phyloP scores from a whole-genome alignment of 371 early-diverging fungal genomes.

The Ordospora colligata region DNA sequence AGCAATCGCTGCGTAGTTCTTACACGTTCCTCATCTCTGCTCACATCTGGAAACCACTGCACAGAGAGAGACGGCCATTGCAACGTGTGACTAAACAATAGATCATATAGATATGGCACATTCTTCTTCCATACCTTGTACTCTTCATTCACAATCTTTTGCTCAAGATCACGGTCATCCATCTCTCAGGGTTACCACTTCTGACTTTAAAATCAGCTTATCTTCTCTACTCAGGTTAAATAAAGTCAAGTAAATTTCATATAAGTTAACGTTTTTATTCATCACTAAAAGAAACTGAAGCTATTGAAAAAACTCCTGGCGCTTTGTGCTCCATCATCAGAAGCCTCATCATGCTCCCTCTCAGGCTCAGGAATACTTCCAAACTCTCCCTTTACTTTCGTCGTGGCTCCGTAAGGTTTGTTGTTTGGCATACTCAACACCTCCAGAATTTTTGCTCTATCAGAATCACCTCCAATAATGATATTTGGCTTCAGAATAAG shows the following conservation, averaged over 20 bases:
- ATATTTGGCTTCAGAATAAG: conserved; percentile 34
- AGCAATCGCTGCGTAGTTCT: conserved; percentile 56
- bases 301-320: conserved; percentile 24
- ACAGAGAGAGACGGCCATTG: conserved; percentile 91
- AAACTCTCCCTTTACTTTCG: neutral
- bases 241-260: neutral
- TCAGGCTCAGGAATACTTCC: conserved; percentile 22
- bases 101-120: conserved; percentile 87
- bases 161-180: conserved; percentile 62
- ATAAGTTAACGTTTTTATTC: conserved; percentile 3
- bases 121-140: conserved; percentile 94
- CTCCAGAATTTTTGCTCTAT: conserved; percentile 12
- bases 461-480: conserved; percentile 22
- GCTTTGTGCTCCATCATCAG: neutral
- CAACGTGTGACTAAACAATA: conserved; percentile 82
- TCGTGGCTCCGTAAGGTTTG: conserved; percentile 5
- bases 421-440: neutral
- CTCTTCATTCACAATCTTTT: conserved; percentile 78
- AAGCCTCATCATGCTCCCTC: neutral
- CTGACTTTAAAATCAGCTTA: neutral
- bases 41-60: conserved; percentile 86
- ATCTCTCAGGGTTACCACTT: conserved; percentile 5
- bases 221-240: neutral
- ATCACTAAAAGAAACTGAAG: conserved; percentile 37
- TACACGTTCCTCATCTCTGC: conserved; percentile 38